Base-by-base conservation (phyloP, 2,329 filamentous ascomycete species). In the Beauveria bassiana region DNA sequence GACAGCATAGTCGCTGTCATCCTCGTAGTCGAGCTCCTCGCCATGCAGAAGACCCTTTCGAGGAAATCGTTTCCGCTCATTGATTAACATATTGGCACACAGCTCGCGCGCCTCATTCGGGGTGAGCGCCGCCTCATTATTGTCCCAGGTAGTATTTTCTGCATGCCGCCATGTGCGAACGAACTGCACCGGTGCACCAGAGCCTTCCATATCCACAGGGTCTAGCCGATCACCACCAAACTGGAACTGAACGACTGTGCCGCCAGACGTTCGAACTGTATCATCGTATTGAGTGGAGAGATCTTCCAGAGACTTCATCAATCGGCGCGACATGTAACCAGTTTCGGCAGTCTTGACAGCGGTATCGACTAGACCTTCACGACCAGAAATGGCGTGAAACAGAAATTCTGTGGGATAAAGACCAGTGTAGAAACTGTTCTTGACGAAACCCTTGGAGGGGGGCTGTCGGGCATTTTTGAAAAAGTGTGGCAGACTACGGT, bases 271-370 rank as follows among this genome's bases (percentile, higher is more conserved):
- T 61, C 95, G 86, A 0, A 99, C 93, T 0, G 95, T 99, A 69
- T 96, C 86, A 69, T 99, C 95, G 69, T 99, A 99, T 68, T 92
- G 86, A 0, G 90, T 91, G 1, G 93, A 96, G 3, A 98, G 78
- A 79, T 99, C 95, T 72, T 99, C 95, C 54, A 99, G 77, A 3
- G 91, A 96, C 76, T 99, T 99, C 93, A 99, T 99, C 71, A 99
- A 75, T 67, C 95, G 87, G 77, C 95, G 88, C 65, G 93, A 98
- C 95, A 99, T 99, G 77, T 99, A 99, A 66, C 95, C 95, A 12
- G 95, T 99, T 75, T 99, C 95, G 59, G 95, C 95, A 59, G 95
- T 99, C 79, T 99, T 99, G 77, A 98, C 95, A 64, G 95, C 95
- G 2, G 95, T 99, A 83, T 99, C 95, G 70, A 99, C 93, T 67